Evolutionary conservation across 257 asterid genomes (phyloP), one percentile per base, ranked within the genome.

Genomic region (Solanum piurae): DNA sequence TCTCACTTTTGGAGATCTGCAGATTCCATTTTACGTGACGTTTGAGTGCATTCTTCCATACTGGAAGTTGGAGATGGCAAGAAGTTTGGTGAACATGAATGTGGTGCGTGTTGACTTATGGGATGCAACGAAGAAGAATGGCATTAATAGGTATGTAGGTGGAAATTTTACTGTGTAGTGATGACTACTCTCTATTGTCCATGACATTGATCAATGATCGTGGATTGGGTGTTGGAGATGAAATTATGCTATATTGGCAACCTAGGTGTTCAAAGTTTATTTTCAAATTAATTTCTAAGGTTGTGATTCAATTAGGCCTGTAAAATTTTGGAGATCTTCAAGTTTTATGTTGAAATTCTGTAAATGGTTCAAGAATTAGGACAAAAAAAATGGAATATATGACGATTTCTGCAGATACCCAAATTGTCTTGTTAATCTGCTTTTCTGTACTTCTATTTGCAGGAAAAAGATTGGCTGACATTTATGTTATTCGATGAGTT

Each of bases 211-310:
- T 94, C 87, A 75, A 66, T 42, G 5, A 44, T 44, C 6, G 55
- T 5, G 14, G 18, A 46, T 55, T 92, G 86, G 83, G 64, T 88
- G 89, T 66, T 16, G 94, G 84, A 29, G 94, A 94, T 90, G 87
- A 89, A 52, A 89, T 92, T 37, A 93, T 92, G 5, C 62, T 94
- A n/a, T 91, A 83, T 79, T 94, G 95, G 96, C 94, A 94, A 86
- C 42, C 86, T 1, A 83, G 40, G 40, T 79, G 60, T 46, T 46
- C 55, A 46, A 4, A 13, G 4, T 46, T 46, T 13, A 46, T 46
- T 2, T 71, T 94, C 83, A 92, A 88, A 31, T 76, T 90, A 21
- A 60, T 94, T 33, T 37, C 55, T 46, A 5, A 4, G 2, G 55
- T 46, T 46, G 38, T 36, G 55, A 46, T 36, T 36, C 38, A 36